Evolutionary conservation across 352 stramenopile species (phyloP).

Genomic region (Peronosclerospora sorghi): DNA sequence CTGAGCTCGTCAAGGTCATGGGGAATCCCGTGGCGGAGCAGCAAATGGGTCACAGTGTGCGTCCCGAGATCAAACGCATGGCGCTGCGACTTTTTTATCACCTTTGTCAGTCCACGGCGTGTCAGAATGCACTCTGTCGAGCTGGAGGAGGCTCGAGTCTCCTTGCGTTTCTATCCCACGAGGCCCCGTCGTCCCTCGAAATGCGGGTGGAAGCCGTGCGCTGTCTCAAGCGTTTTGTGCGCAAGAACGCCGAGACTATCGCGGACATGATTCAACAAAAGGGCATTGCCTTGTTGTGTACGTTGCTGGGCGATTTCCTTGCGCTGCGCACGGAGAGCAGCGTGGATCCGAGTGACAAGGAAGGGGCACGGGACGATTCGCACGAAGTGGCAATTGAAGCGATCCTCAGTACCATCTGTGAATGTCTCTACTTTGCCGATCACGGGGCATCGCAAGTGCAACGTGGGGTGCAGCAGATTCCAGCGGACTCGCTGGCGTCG

Average conservation of each 20-base stretch:
- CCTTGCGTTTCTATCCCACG: conserved; percentile 40
- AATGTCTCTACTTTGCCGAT: conserved; percentile 58
- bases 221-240: conserved; percentile 62
- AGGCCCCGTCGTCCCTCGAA: conserved; percentile 39
- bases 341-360: conserved; percentile 10
- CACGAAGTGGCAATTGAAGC: conserved; percentile 59
- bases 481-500: conserved; percentile 42
- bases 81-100: conserved; percentile 66
- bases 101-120: conserved; percentile 47
- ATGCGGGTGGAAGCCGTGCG: conserved; percentile 55
- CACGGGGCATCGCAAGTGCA: conserved; percentile 17
- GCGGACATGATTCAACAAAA: conserved; percentile 44
- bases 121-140: conserved; percentile 57
- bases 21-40: conserved; percentile 46
- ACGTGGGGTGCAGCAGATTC: conserved; percentile 42
- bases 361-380: conserved; percentile 32
- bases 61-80: conserved; percentile 56
- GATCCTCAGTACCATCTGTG: conserved; percentile 63
- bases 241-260: conserved; percentile 68
- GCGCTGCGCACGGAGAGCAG: conserved; percentile 25
- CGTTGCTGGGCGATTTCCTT: conserved; percentile 46
- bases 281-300: conserved; percentile 41
- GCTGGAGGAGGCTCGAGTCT: conserved; percentile 40
- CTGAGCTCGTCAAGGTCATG: conserved; percentile 48
- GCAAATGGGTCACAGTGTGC: conserved; percentile 28